phyloP scores from a whole-genome alignment of 129 eudicot species.

The Heracleum sosnowskyi region DNA sequence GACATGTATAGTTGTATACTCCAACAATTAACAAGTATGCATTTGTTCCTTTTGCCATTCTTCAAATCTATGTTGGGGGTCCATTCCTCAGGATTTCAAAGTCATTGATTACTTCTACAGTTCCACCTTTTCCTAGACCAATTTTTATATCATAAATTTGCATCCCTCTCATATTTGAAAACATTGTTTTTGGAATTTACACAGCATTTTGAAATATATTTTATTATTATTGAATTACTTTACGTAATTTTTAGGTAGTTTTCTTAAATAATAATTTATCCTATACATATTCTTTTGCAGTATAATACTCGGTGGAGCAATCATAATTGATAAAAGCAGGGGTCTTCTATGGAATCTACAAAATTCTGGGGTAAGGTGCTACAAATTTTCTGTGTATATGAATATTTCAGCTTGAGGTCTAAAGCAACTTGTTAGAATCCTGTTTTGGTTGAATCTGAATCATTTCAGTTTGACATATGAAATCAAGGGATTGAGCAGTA shows the following conservation, averaged over 20 bases:
- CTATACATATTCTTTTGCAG: background rate
- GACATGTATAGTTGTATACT: background rate
- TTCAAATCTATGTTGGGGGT: background rate
- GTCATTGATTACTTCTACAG: background rate
- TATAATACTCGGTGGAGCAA: background rate
- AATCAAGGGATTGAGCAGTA: background rate
- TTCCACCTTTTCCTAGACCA: background rate
- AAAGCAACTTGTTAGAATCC: no score
- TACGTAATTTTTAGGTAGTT: background rate
- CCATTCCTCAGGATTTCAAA: background rate
- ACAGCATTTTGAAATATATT: background rate
- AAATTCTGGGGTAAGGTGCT: conserved; percentile 1
- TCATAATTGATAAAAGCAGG: conserved; percentile 4
- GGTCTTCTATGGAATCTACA: background rate
- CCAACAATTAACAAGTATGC: background rate
- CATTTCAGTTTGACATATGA: background rate
- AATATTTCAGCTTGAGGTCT: background rate
- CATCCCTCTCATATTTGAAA: background rate
- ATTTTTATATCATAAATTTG: background rate
- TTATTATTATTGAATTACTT: background rate
- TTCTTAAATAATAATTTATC: background rate
- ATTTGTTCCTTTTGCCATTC: background rate
- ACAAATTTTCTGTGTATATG: background rate
- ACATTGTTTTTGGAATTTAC: background rate
- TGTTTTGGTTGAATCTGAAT: background rate